These are phyloP conservation scores for Nakaseomyces nivariensis DNA, from an alignment of 1,139 yeast genomes.

Conservation along the genomic window DNA sequence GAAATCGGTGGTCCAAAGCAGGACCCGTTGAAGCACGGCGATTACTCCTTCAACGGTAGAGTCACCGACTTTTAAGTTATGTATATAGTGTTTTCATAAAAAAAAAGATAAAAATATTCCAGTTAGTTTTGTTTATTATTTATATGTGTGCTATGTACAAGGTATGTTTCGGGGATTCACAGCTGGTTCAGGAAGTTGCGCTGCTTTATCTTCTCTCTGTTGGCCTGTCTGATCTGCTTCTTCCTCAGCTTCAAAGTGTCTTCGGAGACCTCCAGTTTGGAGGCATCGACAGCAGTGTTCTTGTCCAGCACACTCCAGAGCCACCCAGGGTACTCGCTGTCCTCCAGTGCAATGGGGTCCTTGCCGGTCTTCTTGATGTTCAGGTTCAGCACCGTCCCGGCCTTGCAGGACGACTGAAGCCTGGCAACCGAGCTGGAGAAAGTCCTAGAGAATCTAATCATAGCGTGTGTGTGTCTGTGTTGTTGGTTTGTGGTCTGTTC, in stretches of 20 bases:
- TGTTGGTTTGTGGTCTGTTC: neutral
- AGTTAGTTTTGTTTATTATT: neutral
- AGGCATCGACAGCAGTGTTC: neutral
- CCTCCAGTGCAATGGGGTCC: constrained; percentile 86
- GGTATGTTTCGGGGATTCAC: constrained; percentile 4
- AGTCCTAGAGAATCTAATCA: neutral
- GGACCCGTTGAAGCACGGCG: constrained; percentile 88
- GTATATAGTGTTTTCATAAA: neutral
- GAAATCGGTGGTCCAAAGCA: constrained; percentile 98
- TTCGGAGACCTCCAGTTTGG: constrained; percentile 29
- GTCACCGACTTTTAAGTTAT: constrained; percentile 72
- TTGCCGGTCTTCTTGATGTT: constrained; percentile 69
- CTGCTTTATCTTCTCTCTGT: constrained; percentile 62
- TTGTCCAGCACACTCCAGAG: constrained; percentile 78
- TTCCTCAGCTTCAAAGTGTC: constrained; percentile 63
- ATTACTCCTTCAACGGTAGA: constrained; percentile 91
- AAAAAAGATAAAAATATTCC: no score
- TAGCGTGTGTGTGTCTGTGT: neutral
- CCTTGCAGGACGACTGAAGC: constrained; percentile 39
- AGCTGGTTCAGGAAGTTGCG: constrained; percentile 53
- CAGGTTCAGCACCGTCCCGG: constrained; percentile 74
- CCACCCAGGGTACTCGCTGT: constrained; percentile 89
- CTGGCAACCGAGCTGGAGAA: neutral
- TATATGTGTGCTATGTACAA: neutral
- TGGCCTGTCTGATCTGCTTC: constrained; percentile 55